Evolutionary conservation across 148 eudicot species (phyloP).

Genomic region (Amaranthus cruentus): DNA sequence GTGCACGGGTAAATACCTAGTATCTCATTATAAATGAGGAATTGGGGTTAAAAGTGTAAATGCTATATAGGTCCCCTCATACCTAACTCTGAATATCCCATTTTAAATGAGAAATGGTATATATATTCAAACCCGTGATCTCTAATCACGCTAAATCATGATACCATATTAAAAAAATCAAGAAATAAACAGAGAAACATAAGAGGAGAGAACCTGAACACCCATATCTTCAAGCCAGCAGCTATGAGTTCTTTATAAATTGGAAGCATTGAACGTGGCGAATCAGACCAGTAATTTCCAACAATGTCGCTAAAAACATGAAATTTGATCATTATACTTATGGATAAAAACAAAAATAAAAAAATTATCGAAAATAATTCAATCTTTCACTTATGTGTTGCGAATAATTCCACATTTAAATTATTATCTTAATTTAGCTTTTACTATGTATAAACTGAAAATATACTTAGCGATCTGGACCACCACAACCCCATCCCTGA

Average conservation of each 20-base stretch:
- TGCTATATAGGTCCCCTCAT: no score
- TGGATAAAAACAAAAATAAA: not conserved
- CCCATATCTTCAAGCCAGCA: conserved; percentile 87
- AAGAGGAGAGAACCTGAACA: conserved; percentile 52
- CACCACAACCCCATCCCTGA: no score
- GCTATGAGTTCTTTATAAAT: conserved; percentile 77
- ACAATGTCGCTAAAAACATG: conserved; percentile 58
- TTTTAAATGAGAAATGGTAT: no score
- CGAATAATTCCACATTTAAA: no score
- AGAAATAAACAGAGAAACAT: not conserved
- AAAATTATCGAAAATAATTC: not conserved
- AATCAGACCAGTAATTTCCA: conserved; percentile 76
- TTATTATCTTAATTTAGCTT: no score
- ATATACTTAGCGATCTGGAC: no score
- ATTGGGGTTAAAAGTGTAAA: no score
- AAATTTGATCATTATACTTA: conserved; percentile 1
- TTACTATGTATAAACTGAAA: no score
- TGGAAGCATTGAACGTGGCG: conserved; percentile 93
- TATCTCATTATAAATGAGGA: no score
- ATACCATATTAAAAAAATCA: not conserved
- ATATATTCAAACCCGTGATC: not conserved
- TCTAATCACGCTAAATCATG: not conserved
- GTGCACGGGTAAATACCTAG: no score
- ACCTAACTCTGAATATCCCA: no score
- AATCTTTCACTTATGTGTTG: no score